A percentile compares a stretch with the other conserved stretches of the same genome.
Evolutionary conservation across 306 rosid genomes (phyloP).

Genomic region (Cucurbita pepo): DNA sequence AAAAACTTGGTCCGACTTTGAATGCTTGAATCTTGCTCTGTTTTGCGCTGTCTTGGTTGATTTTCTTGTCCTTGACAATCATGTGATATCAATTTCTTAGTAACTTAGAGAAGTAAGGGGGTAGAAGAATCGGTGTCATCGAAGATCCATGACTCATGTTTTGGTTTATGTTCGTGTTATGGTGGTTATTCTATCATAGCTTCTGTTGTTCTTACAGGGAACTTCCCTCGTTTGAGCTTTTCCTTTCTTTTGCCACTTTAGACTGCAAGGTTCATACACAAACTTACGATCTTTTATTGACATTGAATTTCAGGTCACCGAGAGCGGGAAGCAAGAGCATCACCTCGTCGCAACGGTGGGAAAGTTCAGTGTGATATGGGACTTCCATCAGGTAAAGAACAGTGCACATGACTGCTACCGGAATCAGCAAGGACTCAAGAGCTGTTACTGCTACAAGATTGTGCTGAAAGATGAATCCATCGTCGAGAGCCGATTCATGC

Average conservation of each 20-base stretch:
- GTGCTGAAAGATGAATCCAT: conserved; percentile 81
- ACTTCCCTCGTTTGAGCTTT: background rate
- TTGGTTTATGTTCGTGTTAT: background rate
- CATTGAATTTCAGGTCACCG: conserved; percentile 53
- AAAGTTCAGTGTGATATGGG: conserved; percentile 96
- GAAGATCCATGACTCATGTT: background rate
- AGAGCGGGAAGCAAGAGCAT: conserved; percentile 88
- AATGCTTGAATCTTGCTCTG: background rate
- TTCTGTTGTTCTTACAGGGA: background rate
- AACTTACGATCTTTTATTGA: background rate
- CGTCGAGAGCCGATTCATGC: conserved; percentile 83
- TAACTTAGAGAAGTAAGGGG: background rate
- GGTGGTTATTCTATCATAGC: background rate
- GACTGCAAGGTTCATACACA: background rate
- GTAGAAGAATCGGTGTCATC: background rate
- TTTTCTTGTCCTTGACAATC: background rate
- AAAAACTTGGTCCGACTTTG: conserved; percentile 1
- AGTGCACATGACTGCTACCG: conserved; percentile 68
- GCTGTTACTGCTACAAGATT: conserved; percentile 89
- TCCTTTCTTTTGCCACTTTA: background rate
- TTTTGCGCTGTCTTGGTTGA: background rate
- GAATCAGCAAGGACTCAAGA: conserved; percentile 88
- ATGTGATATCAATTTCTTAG: background rate
- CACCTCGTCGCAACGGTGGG: conserved; percentile 89
- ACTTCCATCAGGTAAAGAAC: conserved; percentile 83